Conservation (phyloP, 2,329 filamentous ascomycete species). For the Metarhizium rileyi region DNA sequence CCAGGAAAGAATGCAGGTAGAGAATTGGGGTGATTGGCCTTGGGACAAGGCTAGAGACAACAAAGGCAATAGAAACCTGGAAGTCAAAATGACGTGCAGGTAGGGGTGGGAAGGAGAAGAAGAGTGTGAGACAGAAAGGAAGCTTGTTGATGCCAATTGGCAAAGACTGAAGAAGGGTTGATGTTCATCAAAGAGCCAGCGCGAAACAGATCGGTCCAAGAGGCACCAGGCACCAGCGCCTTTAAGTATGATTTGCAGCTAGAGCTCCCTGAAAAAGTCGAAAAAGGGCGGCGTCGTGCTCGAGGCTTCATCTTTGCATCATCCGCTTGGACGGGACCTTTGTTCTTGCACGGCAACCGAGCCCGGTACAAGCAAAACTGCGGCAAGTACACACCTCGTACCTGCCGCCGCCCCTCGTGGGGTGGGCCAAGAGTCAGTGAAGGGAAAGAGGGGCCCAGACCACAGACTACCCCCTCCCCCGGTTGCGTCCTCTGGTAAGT, state of each 20-base stretch:
- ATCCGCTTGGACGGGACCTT: conserved; percentile 3
- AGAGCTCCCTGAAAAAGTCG: not conserved
- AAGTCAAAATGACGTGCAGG: not conserved
- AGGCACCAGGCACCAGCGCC: conserved; percentile 4
- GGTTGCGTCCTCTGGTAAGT: not conserved
- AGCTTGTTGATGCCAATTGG: conserved; percentile 3
- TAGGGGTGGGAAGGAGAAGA: not conserved
- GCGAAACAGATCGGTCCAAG: not conserved
- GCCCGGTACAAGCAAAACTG: conserved; percentile 3
- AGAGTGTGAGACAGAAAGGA: conserved; percentile 1
- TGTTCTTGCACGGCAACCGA: conserved; percentile 6
- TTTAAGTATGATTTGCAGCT: conserved; percentile 9
- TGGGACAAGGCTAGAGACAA: not conserved
- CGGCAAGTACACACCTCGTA: conserved; percentile 10
- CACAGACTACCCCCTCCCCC: not conserved
- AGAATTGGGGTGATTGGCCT: not conserved
- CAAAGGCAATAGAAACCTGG: not conserved
- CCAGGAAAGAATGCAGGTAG: not conserved
- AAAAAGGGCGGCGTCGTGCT: not conserved
- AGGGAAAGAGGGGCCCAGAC: conserved; percentile 2
- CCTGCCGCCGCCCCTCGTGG: conserved; percentile 9
- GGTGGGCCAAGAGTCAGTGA: conserved; percentile 3
- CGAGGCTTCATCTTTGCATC: conserved; percentile 4
- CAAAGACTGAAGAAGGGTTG: not conserved
- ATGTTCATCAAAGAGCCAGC: not conserved